Base-by-base conservation (phyloP, 140 eudicot genomes). In the Stevia rebaudiana region DNA sequence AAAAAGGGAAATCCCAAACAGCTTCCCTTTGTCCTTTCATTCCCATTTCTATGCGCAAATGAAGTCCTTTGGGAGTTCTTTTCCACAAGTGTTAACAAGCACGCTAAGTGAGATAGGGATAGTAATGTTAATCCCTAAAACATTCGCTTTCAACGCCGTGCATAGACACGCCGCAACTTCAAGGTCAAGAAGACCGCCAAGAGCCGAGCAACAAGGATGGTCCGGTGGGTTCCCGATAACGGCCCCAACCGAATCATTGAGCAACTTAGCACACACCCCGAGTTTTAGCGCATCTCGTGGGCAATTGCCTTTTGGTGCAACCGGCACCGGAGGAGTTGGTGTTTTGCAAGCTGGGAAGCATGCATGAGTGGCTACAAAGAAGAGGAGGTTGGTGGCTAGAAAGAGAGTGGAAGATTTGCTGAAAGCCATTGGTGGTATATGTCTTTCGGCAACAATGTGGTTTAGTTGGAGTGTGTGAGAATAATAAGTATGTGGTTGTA, bases 201-300 rank as follows among this genome's bases (percentile, higher is more conserved):
- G 83, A 6, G 65, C 73, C 0, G 86, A 68, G 79, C 95, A 87
- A 48, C 95, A 87, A 11, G 84, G 94, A 49, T 67, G 69, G 65
- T 74, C 78, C 0, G 78, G 84, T 23, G 84, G 86, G 60, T 28
- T 48, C 18, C 95, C 95, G 2, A 87, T 58, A n/a, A 65, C 70
- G 0, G 83, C 48, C 37, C 84, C 86, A 6, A 87, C 19, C 17
- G 77, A 63, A 3, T 81, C 88, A 68, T 81, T 81, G 6, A 87
- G 86, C 71, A 87, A 59, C 73, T 83, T 81, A 5, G 94, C 95
- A 70, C 94, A 87, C 2, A 84, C 76, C 3, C 94, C 90, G 49
- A 81, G 75, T 67, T 87, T 87, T 13, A 87, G 62, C 78, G 89
- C 81, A 71, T 87, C 94, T 67, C 72, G 76, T 5, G 95, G 95